These are phyloP conservation scores for Paracorniculantispora psalliotae DNA, from an alignment of 2,329 filamentous ascomycete species.

Conservation along the genomic window DNA sequence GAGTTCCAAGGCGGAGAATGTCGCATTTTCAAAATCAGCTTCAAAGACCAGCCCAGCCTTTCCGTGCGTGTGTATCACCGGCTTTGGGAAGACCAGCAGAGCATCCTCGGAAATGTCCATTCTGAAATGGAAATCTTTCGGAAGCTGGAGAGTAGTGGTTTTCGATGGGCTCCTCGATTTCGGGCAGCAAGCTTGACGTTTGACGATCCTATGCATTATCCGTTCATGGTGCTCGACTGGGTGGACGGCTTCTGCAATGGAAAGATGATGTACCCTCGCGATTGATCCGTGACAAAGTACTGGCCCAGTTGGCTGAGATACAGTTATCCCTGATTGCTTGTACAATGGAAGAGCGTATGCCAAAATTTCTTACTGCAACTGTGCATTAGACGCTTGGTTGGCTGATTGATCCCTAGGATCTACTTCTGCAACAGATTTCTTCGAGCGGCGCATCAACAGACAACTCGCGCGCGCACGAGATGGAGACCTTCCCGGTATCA, in stretches of 20 bases:
- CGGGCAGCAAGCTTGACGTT: background rate
- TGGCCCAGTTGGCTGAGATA: background rate
- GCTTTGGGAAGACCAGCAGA: background rate
- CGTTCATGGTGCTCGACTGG: slow-evolving; percentile 2
- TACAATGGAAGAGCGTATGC: background rate
- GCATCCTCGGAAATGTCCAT: background rate
- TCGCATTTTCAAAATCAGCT: slow-evolving; percentile 4
- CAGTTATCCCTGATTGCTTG: background rate
- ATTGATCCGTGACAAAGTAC: background rate
- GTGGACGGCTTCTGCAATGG: background rate
- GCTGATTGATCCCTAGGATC: background rate
- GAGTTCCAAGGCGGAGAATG: slow-evolving; percentile 2
- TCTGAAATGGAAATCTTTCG: background rate
- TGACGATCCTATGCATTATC: slow-evolving; percentile 5
- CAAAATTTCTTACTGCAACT: background rate
- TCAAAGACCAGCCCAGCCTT: slow-evolving; percentile 3
- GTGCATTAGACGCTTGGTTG: background rate
- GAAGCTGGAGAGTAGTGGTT: background rate
- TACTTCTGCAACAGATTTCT: background rate
- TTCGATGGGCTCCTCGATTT: background rate
- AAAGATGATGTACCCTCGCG: background rate
- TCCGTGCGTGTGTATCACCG: background rate
- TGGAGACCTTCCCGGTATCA: background rate
- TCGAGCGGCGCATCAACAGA: slow-evolving; percentile 5
- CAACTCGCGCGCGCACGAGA: background rate